Evolutionary conservation across 495 filamentous ascomycete species (phyloP).

Genomic region (Penicillium psychrofluorescens): DNA sequence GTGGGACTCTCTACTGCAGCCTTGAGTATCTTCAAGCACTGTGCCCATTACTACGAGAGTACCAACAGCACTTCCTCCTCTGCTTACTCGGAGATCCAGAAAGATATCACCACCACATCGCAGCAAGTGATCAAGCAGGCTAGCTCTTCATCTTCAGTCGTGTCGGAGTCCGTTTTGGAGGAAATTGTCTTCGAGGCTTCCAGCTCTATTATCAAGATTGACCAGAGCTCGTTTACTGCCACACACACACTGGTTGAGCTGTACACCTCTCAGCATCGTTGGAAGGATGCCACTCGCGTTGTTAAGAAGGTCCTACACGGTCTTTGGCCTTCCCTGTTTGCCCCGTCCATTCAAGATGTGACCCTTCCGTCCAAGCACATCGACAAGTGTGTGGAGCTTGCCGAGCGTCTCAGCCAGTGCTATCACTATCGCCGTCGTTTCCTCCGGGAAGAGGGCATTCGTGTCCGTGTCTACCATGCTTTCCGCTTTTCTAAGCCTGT

Average conservation of each 20-base stretch:
- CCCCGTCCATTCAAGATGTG: conserved; percentile 25
- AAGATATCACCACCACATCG: conserved; percentile 6
- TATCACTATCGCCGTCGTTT: conserved; percentile 29
- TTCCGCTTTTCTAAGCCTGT: not conserved
- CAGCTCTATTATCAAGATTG: conserved; percentile 4
- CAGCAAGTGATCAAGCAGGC: conserved; percentile 20
- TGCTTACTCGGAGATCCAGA: not conserved
- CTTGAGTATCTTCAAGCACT: conserved; percentile 27
- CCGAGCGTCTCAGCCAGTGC: conserved; percentile 23
- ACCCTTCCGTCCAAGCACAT: conserved; percentile 18
- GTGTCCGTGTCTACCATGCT: conserved; percentile 28
- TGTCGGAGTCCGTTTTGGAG: conserved; percentile 22
- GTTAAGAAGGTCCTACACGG: conserved; percentile 26
- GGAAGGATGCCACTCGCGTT: conserved; percentile 29
- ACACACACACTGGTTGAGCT: conserved; percentile 19
- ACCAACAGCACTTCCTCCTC: conserved; percentile 6
- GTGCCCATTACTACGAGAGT: conserved; percentile 9
- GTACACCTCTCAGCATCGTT: conserved; percentile 28
- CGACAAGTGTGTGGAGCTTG: conserved; percentile 20
- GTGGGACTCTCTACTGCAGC: conserved; percentile 24
- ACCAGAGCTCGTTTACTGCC: conserved; percentile 23
- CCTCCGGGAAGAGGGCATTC: conserved; percentile 27
- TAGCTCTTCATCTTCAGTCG: conserved; percentile 7
- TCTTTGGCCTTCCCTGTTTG: conserved; percentile 28
- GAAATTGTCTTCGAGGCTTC: conserved; percentile 29